These are phyloP conservation scores for Kingdonia uniflora DNA, from an alignment of 164 flowering plant species.

Conservation along the genomic window DNA sequence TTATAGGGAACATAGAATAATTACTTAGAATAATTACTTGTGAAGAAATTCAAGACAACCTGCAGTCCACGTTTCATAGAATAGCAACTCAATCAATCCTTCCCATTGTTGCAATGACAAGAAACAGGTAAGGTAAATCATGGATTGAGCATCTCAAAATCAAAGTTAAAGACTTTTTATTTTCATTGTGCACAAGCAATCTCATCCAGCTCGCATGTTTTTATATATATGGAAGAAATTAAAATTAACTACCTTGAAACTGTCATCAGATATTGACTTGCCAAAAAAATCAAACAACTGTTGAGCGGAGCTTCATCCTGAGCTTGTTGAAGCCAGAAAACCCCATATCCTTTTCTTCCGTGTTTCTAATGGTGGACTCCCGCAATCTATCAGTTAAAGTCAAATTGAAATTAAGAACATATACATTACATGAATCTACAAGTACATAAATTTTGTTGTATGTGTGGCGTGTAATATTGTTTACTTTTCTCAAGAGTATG, in stretches of 20 bases:
- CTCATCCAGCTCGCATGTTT: not conserved
- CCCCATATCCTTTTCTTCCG: constrained; percentile 83
- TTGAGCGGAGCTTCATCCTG: constrained; percentile 69
- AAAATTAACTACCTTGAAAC: constrained; percentile 57
- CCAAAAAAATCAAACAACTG: constrained; percentile 85
- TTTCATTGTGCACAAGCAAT: no score
- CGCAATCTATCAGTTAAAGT: constrained; percentile 48
- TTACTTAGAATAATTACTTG: constrained; percentile 66
- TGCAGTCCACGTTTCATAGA: constrained; percentile 57
- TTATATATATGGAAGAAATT: not conserved
- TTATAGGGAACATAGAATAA: not conserved
- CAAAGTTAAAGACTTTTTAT: no score
- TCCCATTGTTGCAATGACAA: constrained; percentile 77
- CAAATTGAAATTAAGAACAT: constrained; percentile 2
- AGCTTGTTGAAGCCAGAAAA: constrained; percentile 97
- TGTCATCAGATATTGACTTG: constrained; percentile 78
- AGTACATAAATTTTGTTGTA: no score
- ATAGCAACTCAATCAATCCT: constrained; percentile 78
- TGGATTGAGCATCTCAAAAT: no score
- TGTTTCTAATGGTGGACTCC: constrained; percentile 96
- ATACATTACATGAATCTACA: no score
- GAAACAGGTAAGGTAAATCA: not conserved
- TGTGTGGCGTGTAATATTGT: no score
- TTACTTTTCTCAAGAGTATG: no score
- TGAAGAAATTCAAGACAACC: constrained; percentile 91